A percentile compares a stretch with the other conserved stretches of the same genome.
Conservation (phyloP, 1,284 basidiomycete genomes). For the Heterobasidion irregulare region DNA sequence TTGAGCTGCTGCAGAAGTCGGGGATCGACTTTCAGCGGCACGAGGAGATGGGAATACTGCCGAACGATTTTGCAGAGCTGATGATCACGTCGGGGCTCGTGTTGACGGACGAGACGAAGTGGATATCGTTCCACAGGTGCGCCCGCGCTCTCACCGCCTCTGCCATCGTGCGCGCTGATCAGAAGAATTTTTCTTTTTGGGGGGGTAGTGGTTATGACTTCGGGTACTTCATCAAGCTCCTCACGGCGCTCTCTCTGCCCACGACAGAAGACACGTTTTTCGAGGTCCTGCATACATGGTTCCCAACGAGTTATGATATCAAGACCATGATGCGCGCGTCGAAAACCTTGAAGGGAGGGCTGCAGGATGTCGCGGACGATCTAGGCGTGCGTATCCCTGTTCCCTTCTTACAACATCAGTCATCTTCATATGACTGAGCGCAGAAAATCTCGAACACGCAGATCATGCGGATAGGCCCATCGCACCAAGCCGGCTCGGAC, state of each 20-base stretch:
- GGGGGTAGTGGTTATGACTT: conserved; percentile 92
- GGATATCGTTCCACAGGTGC: conserved; percentile 98
- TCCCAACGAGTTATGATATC: conserved; percentile 96
- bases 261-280: conserved; percentile 89
- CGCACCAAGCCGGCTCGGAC: conserved; percentile 96
- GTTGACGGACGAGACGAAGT: conserved; percentile 83
- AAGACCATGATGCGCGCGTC: conserved; percentile 92
- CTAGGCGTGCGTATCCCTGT: conserved; percentile 52
- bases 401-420: conserved; percentile 9
- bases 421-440: conserved; percentile 5
- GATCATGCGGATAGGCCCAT: conserved; percentile 86
- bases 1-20: conserved; percentile 90
- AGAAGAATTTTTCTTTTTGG: not conserved
- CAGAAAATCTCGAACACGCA: conserved; percentile 20
- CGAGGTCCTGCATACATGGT: conserved; percentile 85
- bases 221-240: conserved; percentile 94
- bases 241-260: conserved; percentile 85
- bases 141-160: conserved; percentile 21
- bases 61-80: conserved; percentile 95
- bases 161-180: not conserved
- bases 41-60: conserved; percentile 86
- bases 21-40: conserved; percentile 95
- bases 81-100: conserved; percentile 96
- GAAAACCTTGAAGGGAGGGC: conserved; percentile 86
- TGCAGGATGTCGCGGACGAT: conserved; percentile 96